Percentiles rank a stretch among this genome's conserved stretches.
These are phyloP conservation scores for Fusarium dimerum DNA, from an alignment of 2,329 filamentous ascomycete species.

Conservation along the genomic window DNA sequence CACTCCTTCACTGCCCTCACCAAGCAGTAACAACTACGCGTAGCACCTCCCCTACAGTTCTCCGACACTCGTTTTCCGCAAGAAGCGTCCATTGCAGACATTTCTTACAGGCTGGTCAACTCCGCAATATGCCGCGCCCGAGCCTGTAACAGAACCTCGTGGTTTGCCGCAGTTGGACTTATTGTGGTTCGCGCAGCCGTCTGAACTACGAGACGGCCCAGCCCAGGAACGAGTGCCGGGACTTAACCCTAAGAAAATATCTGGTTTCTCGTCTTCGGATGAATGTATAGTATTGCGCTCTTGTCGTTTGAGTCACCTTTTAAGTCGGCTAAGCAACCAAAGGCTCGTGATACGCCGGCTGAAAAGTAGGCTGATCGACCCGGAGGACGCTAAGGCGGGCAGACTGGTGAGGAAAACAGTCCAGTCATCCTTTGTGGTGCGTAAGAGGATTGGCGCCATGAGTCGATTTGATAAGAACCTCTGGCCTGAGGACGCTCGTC, in stretches of 20 bases:
- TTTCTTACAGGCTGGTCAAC: slow-evolving; percentile 37
- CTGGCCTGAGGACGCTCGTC: slow-evolving; percentile 73
- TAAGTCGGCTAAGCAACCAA: slow-evolving; percentile 48
- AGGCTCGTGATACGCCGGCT: slow-evolving; percentile 42
- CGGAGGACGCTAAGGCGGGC: slow-evolving; percentile 35
- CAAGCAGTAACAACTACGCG: slow-evolving; percentile 48
- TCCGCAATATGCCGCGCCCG: slow-evolving; percentile 56
- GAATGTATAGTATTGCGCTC: slow-evolving; percentile 63
- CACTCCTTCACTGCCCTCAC: slow-evolving; percentile 47
- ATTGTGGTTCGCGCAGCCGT: slow-evolving; percentile 39
- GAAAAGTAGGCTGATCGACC: slow-evolving; percentile 49
- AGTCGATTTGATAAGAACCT: slow-evolving; percentile 76
- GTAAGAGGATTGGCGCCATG: slow-evolving; percentile 68
- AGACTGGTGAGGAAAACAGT: slow-evolving; percentile 53
- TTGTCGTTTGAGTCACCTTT: slow-evolving; percentile 69
- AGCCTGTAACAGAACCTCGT: slow-evolving; percentile 60
- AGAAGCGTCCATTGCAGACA: slow-evolving; percentile 61
- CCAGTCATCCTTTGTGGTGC: slow-evolving; percentile 56
- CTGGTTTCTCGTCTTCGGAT: slow-evolving; percentile 54
- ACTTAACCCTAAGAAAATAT: slow-evolving; percentile 92
- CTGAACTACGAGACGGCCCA: slow-evolving; percentile 42
- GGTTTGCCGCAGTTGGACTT: slow-evolving; percentile 49
- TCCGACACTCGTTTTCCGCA: slow-evolving; percentile 71
- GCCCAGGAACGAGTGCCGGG: slow-evolving; percentile 67
- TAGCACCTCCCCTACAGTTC: slow-evolving; percentile 78